These are phyloP conservation scores for Knufia fluminis DNA, from an alignment of 2,329 filamentous ascomycete species.

Conservation along the genomic window DNA sequence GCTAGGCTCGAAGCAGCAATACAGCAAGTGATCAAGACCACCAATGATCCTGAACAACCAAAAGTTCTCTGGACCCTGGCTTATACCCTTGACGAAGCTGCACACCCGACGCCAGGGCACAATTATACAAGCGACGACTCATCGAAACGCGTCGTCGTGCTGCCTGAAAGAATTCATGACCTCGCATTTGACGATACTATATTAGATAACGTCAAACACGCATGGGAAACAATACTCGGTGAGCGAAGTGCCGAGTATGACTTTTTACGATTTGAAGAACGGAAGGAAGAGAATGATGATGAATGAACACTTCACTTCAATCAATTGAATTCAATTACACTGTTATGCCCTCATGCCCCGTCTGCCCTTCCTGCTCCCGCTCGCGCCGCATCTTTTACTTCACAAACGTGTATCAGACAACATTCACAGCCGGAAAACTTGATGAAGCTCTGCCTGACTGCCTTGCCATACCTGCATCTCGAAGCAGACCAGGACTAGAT, in stretches of 20 bases:
- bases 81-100: constrained; percentile 30
- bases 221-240: constrained; percentile 59
- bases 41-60: constrained; percentile 1
- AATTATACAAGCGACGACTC: constrained; percentile 11
- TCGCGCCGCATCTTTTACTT: too few species aligned
- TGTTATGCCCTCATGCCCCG: background rate
- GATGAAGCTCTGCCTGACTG: too few species aligned
- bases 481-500: too few species aligned
- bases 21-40: constrained; percentile 11
- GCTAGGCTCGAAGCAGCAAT: constrained; percentile 15
- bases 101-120: background rate
- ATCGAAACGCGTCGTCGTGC: constrained; percentile 39
- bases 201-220: constrained; percentile 56
- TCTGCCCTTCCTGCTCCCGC: too few species aligned
- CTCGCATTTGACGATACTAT: constrained; percentile 65
- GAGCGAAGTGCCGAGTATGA: constrained; percentile 40
- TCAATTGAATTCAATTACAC: background rate
- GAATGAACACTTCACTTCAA: too few species aligned
- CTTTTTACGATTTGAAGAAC: constrained; percentile 73
- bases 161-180: constrained; percentile 53
- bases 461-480: too few species aligned
- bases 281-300: constrained; percentile 53
- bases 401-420: too few species aligned
- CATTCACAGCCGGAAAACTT: too few species aligned
- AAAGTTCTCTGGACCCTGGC: constrained; percentile 17